Evolutionary conservation across 2,329 filamentous ascomycete species (phyloP).

Genomic region (Neofusicoccum kwambonambiense): DNA sequence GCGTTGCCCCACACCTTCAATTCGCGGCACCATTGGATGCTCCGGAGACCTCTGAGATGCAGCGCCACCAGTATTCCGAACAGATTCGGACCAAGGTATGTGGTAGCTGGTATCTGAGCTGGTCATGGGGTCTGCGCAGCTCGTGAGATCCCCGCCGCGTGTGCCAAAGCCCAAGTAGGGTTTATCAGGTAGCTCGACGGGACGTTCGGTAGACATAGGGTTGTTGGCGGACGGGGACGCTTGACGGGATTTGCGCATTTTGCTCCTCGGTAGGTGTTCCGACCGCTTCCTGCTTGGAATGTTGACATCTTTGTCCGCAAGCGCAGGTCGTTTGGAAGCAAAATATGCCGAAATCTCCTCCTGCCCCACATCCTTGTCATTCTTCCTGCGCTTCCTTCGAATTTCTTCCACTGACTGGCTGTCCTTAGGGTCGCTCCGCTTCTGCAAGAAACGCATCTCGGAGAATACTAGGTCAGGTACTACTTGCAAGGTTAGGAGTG

Average conservation of each 20-base stretch:
- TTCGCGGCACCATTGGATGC: background rate
- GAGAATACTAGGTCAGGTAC: constrained; percentile 54
- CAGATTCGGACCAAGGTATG: constrained; percentile 46
- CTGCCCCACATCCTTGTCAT: constrained; percentile 32
- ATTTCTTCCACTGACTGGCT: constrained; percentile 25
- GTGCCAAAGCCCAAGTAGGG: constrained; percentile 40
- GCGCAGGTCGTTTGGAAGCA: constrained; percentile 28
- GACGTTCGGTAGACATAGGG: constrained; percentile 23
- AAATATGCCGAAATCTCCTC: constrained; percentile 50
- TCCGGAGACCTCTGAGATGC: background rate
- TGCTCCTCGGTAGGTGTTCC: background rate
- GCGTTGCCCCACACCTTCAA: background rate
- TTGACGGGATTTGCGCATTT: background rate
- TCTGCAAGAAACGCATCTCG: constrained; percentile 50
- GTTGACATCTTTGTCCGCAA: constrained; percentile 28
- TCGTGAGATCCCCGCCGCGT: constrained; percentile 27
- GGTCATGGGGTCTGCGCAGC: constrained; percentile 21
- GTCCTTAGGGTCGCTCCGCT: constrained; percentile 31
- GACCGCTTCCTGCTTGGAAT: constrained; percentile 19
- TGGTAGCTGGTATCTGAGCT: constrained; percentile 31
- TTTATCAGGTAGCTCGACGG: constrained; percentile 35
- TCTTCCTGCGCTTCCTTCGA: constrained; percentile 30
- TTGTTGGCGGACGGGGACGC: background rate
- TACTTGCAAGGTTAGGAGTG: constrained; percentile 30
- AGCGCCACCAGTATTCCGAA: constrained; percentile 18